Evolutionary conservation across 2,329 filamentous ascomycete genomes (phyloP).

Genomic region (Fusarium clavum): DNA sequence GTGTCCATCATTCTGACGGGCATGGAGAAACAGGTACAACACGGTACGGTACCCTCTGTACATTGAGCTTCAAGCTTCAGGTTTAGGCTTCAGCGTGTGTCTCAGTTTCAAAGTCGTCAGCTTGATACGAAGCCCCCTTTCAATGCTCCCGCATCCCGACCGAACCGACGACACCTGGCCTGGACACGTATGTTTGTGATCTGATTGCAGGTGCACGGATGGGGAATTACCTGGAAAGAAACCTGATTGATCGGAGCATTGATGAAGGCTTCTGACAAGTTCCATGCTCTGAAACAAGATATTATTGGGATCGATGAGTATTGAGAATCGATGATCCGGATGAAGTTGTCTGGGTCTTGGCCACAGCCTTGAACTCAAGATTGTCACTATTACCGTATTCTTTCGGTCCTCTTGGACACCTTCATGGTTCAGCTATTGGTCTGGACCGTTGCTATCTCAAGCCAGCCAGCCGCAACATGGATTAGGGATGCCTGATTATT

Average conservation of each 20-base stretch:
- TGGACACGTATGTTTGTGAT: neutral
- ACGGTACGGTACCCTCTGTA: neutral
- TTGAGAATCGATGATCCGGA: constrained; percentile 7
- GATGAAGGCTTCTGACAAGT: neutral
- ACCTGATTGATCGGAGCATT: constrained; percentile 5
- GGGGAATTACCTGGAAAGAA: constrained; percentile 24
- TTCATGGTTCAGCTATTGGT: constrained; percentile 30
- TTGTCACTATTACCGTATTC: constrained; percentile 1
- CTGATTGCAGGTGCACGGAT: constrained; percentile 37
- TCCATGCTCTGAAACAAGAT: constrained; percentile 29
- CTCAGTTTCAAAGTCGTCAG: constrained; percentile 32
- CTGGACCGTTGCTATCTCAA: constrained; percentile 16
- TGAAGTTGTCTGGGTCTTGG: neutral
- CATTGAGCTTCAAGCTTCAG: neutral
- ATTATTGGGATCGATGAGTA: neutral
- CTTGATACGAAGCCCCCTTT: constrained; percentile 34
- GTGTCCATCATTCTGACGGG: constrained; percentile 28
- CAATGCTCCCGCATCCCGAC: constrained; percentile 18
- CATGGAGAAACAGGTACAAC: constrained; percentile 18
- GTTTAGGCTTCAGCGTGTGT: neutral
- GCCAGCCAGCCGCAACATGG: constrained; percentile 10
- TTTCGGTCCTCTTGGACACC: neutral
- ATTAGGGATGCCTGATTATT: constrained; percentile 6
- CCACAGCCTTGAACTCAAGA: neutral
- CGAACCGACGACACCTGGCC: neutral